These are phyloP conservation scores for Aspergillus flavus DNA, from an alignment of 2,329 filamentous ascomycete species.

Conservation along the genomic window DNA sequence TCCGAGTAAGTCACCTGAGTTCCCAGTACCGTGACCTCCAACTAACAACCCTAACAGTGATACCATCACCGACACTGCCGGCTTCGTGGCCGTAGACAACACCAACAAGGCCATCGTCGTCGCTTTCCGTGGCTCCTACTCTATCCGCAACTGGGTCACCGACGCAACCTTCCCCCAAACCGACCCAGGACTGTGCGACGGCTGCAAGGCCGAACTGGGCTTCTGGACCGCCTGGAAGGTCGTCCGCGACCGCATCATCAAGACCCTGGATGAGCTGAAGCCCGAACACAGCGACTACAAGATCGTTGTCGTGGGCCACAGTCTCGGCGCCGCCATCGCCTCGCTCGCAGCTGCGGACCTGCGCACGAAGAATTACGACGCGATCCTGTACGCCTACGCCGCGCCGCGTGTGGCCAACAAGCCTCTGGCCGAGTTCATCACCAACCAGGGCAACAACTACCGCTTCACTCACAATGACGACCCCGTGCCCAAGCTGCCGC, in stretches of 20 bases:
- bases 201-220: constrained; percentile 46
- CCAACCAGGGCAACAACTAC: constrained; percentile 56
- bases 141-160: constrained; percentile 32
- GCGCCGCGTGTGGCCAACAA: constrained; percentile 66
- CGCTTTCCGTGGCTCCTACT: constrained; percentile 41
- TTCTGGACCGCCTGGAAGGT: constrained; percentile 51
- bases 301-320: constrained; percentile 62
- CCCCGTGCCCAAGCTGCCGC: constrained; percentile 68
- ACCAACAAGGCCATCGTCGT: constrained; percentile 44
- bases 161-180: constrained; percentile 32
- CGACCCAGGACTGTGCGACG: constrained; percentile 44
- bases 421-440: constrained; percentile 58
- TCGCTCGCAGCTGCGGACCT: constrained; percentile 62
- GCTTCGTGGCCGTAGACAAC: constrained; percentile 52
- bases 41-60: constrained; percentile 8
- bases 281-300: constrained; percentile 36
- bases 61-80: constrained; percentile 46
- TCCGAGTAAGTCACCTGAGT: constrained; percentile 41
- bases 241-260: constrained; percentile 39
- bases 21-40: neutral
- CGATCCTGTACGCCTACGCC: constrained; percentile 68
- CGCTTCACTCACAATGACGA: constrained; percentile 70
- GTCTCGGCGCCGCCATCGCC: constrained; percentile 67
- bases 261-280: constrained; percentile 32
- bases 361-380: constrained; percentile 49